phyloP scores from a whole-genome alignment of 2,329 filamentous ascomycete species.

The Epichloe sylvatica region DNA sequence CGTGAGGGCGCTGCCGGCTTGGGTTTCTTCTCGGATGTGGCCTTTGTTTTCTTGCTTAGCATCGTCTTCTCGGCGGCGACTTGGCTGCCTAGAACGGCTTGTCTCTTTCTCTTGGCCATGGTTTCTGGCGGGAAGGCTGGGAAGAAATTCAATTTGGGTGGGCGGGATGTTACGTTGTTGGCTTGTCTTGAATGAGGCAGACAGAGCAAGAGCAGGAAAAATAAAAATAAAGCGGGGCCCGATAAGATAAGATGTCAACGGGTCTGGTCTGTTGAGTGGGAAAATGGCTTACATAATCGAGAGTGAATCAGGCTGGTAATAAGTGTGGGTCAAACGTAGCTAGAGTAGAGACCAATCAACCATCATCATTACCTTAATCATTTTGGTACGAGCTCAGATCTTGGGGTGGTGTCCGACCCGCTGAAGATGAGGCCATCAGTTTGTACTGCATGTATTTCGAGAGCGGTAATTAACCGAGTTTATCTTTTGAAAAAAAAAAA shows the following conservation, averaged over 20 bases:
- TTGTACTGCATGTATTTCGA: background rate
- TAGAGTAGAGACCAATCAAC: too few species aligned
- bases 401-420: background rate
- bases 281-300: too few species aligned
- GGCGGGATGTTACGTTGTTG: background rate
- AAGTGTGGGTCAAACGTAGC: too few species aligned
- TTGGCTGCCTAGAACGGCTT: constrained; percentile 17
- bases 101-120: constrained; percentile 37
- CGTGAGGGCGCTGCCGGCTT: constrained; percentile 7
- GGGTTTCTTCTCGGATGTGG: constrained; percentile 2
- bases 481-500: background rate
- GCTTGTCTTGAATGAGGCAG: too few species aligned
- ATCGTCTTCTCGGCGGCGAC: constrained; percentile 11
- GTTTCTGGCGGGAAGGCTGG: background rate
- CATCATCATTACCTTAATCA: too few species aligned
- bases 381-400: too few species aligned
- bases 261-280: background rate
- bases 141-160: background rate
- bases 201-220: background rate
- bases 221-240: constrained; percentile 1
- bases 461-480: background rate
- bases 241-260: constrained; percentile 5
- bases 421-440: too few species aligned
- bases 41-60: constrained; percentile 21
- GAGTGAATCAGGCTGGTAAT: too few species aligned